Base-by-base conservation (phyloP, 2,329 filamentous ascomycete genomes). In the Lecanicillium sp. region DNA sequence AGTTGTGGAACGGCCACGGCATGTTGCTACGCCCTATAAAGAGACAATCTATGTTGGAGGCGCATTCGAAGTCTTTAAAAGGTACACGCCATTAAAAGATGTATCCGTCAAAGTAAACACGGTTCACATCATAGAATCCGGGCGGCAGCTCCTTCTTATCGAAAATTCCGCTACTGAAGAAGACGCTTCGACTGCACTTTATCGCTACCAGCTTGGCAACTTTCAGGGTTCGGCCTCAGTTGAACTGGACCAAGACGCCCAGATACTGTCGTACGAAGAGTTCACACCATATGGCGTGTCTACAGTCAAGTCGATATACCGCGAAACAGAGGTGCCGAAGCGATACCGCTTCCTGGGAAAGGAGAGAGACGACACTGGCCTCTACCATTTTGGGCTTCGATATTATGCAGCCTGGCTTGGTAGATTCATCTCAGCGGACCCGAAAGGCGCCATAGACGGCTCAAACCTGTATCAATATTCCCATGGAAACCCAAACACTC, bases 251-350 rank as follows among this genome's bases (percentile, higher is more conserved):
- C 42, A 50, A 7, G 13, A 48, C 1, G 51, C 25, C 13, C 33
- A 47, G 5, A 20, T 58, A 14, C 33, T 58, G 5, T 53, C 53
- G 3, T 56, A 53, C 33, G 53, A 59, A 31, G 57, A 60, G 41
- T 59, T 55, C 37, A 44, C 42, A 3, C 51, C 57, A 4, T 60
- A 44, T 37, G 57, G 57, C 1, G 19, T n/a, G 13, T 44, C 49
- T 5, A 35, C 47, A 3, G 52, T 46, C 37, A 32, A 22, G 12
- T 37, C 41, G 0, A 11, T 28, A 2, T 22, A 31, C 5, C 34
- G 19, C 11, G 27, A 44, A 9, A 41, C 35, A 4, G 45, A 48
- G 15, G 41, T 46, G 1, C 46, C 51, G 2, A 47, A 44, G n/a
- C 44, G 43, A 18, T 59, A 55, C 39, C 45, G 53, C 0, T 58